Conservation (phyloP, 2,329 filamentous ascomycete genomes). For the Botrytis tulipae region DNA sequence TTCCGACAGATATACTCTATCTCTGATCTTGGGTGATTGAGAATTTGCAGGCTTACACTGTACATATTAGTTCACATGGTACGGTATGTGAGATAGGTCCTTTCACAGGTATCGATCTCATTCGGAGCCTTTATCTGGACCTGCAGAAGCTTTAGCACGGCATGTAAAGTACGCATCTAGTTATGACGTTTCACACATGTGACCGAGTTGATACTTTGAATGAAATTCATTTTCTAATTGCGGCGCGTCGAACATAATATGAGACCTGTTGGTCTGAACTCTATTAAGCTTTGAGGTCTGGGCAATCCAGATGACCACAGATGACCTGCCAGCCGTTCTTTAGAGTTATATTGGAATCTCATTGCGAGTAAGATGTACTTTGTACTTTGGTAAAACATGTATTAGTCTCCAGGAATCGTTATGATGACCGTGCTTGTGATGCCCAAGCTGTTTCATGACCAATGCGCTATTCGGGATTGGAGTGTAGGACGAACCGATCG, state of each 20-base stretch:
- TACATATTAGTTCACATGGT: neutral
- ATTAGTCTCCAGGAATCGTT: conserved; percentile 20
- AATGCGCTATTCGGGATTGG: conserved; percentile 1
- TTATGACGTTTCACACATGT: conserved; percentile 27
- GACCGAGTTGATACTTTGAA: conserved; percentile 9
- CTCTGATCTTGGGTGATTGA: neutral
- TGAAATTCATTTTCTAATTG: neutral
- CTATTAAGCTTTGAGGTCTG: neutral
- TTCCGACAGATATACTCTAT: conserved; percentile 18
- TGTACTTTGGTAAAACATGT: neutral
- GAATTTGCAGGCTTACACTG: neutral
- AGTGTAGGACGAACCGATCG: conserved; percentile 13
- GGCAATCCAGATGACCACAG: neutral
- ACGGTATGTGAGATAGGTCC: neutral
- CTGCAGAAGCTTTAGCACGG: conserved; percentile 26
- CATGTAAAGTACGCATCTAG: conserved; percentile 16
- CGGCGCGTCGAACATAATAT: neutral
- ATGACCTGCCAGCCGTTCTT: neutral
- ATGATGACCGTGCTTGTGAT: conserved; percentile 7
- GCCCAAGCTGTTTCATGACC: conserved; percentile 17
- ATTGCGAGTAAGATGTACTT: neutral
- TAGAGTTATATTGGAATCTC: neutral
- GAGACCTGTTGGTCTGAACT: conserved; percentile 2
- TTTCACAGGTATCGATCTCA: conserved; percentile 5
- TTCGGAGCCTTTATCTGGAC: conserved; percentile 25